Percentiles rank a stretch among this genome's conserved stretches.
These are phyloP conservation scores for Aspergillus nanangensis DNA, from an alignment of 495 filamentous ascomycete genomes.

Conservation along the genomic window DNA sequence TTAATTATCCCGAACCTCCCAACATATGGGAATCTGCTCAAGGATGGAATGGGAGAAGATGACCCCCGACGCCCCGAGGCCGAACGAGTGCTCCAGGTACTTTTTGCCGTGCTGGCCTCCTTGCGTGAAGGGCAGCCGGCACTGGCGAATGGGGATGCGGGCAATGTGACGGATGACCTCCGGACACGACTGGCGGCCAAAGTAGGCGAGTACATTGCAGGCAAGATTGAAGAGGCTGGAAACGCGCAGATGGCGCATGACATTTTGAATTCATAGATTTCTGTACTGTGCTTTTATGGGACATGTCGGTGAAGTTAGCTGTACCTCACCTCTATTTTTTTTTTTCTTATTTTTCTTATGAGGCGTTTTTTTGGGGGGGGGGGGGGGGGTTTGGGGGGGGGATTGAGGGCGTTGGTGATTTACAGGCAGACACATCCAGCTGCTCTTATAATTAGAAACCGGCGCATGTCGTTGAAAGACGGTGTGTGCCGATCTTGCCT, in stretches of 20 bases:
- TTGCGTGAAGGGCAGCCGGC: slow-evolving; percentile 34
- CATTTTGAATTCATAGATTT: slow-evolving; percentile 21
- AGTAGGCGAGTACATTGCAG: slow-evolving; percentile 54
- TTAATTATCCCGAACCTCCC: slow-evolving; percentile 78
- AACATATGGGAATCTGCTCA: slow-evolving; percentile 67
- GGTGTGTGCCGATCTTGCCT: background rate
- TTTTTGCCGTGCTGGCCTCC: slow-evolving; percentile 54
- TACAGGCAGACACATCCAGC: no score
- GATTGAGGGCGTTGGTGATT: no score
- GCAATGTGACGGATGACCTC: slow-evolving; percentile 46
- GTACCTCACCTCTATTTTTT: background rate
- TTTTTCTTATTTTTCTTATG: background rate
- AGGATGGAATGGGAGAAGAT: slow-evolving; percentile 59
- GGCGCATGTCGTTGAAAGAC: background rate
- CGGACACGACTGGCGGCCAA: slow-evolving; percentile 52
- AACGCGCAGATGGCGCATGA: slow-evolving; percentile 35
- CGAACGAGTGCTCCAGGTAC: slow-evolving; percentile 56
- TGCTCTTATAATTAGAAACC: no score
- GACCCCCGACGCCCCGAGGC: slow-evolving; percentile 49
- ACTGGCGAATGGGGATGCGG: slow-evolving; percentile 40
- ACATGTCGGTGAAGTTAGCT: background rate
- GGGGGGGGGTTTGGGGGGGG: no score
- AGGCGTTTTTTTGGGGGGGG: background rate
- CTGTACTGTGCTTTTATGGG: no score
- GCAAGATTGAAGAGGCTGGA: slow-evolving; percentile 47